phyloP scores from a whole-genome alignment of 176 grass and related monocot genomes.

The Rhipidocladum racemiflorum region DNA sequence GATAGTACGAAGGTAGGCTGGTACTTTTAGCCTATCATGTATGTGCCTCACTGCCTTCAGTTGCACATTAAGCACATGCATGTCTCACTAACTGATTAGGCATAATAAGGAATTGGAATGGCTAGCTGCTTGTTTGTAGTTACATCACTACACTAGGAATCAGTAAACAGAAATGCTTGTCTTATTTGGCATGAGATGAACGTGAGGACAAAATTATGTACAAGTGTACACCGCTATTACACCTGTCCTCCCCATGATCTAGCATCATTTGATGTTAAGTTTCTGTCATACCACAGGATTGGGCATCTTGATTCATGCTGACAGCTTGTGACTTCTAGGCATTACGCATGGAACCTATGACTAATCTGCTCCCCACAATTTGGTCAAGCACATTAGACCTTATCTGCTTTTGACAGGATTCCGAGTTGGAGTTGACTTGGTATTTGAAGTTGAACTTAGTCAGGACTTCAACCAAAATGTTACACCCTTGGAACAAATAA shows the following conservation, averaged over 20 bases:
- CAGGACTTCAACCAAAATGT: not conserved
- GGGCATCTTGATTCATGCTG: not conserved
- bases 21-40: not conserved
- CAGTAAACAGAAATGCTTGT: not conserved
- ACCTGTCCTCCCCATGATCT: not conserved
- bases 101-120: not conserved
- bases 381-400: not conserved
- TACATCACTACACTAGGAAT: not conserved
- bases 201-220: not conserved
- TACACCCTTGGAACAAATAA: constrained; percentile 1
- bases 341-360: not conserved
- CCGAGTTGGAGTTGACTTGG: not conserved
- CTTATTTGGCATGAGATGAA: not conserved
- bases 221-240: not conserved
- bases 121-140: not conserved
- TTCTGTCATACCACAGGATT: not conserved
- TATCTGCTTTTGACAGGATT: not conserved
- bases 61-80: not conserved
- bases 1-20: constrained; percentile 1
- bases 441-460: not conserved
- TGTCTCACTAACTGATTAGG: not conserved
- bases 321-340: not conserved
- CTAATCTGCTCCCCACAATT: not conserved
- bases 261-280: not conserved
- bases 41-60: not conserved